These are phyloP conservation scores for Phytophthora brassicae DNA, from an alignment of 352 stramenopile genomes.

Conservation along the genomic window DNA sequence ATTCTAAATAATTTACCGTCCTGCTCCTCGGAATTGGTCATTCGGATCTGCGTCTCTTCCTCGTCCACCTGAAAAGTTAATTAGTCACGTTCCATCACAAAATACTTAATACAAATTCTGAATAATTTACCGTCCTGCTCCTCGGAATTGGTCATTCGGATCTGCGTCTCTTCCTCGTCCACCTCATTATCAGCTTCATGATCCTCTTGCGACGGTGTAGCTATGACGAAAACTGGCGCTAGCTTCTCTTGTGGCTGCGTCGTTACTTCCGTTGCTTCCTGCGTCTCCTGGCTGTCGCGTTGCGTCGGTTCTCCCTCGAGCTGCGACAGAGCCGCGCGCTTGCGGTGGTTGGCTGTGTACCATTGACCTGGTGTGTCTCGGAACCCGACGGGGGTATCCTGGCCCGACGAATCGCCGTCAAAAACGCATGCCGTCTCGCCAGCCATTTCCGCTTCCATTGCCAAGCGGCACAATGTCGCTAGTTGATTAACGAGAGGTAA, in stretches of 20 bases:
- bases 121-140: conserved; percentile 35
- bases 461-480: neutral
- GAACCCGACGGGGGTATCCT: conserved; percentile 65
- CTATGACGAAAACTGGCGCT: conserved; percentile 53
- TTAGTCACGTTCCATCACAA: conserved; percentile 12
- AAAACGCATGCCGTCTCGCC: conserved; percentile 27
- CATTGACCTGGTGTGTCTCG: conserved; percentile 50
- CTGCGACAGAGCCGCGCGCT: conserved; percentile 33
- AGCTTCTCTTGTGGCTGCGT: neutral
- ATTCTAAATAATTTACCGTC: conserved; percentile 13
- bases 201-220: conserved; percentile 21
- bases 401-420: conserved; percentile 36
- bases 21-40: conserved; percentile 68
- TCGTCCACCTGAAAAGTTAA: conserved; percentile 48
- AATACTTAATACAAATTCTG: conserved; percentile 11
- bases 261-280: conserved; percentile 28
- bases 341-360: conserved; percentile 34
- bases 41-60: conserved; percentile 83
- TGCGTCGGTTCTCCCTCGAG: conserved; percentile 48
- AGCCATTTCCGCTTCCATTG: conserved; percentile 9
- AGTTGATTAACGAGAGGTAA: neutral
- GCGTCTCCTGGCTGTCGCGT: conserved; percentile 41
- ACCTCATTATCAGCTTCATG: conserved; percentile 31
- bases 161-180: conserved; percentile 85
- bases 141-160: conserved; percentile 73